phyloP scores from a whole-genome alignment of 2,329 filamentous ascomycete genomes.

The Phialophora tarda region DNA sequence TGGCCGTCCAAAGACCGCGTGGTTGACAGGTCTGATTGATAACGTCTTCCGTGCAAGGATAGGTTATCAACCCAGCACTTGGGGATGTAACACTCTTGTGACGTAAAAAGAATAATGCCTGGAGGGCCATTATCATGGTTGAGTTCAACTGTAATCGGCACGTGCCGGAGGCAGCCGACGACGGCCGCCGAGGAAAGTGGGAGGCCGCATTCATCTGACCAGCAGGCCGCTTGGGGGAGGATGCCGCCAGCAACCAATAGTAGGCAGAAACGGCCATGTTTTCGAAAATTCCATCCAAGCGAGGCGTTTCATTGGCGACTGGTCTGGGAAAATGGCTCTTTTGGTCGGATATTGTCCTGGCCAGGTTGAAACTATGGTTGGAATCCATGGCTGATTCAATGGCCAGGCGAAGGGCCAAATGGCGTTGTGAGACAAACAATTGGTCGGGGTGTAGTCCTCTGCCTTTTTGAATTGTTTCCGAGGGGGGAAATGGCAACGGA shows the following conservation, averaged over 20 bases:
- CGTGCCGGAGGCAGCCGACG: conserved; percentile 30
- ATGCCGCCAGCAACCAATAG: conserved; percentile 27
- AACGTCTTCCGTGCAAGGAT: conserved; percentile 25
- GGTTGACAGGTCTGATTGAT: conserved; percentile 30
- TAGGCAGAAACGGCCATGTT: conserved; percentile 16
- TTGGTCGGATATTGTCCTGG: conserved; percentile 17
- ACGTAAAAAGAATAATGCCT: conserved; percentile 34
- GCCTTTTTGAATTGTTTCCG: conserved; percentile 8
- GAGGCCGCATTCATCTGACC: conserved; percentile 17
- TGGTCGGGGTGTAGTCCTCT: conserved; percentile 19
- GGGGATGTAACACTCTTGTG: conserved; percentile 24
- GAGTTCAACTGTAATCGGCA: conserved; percentile 24
- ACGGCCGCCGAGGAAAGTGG: conserved; percentile 18
- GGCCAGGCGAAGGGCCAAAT: conserved; percentile 11
- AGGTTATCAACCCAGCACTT: conserved; percentile 3
- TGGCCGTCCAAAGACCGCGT: conserved; percentile 13
- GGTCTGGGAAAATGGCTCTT: conserved; percentile 20
- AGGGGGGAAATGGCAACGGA: conserved; percentile 14
- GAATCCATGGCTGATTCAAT: conserved; percentile 25
- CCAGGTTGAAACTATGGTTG: conserved; percentile 7
- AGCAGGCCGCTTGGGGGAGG: neutral
- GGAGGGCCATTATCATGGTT: conserved; percentile 28
- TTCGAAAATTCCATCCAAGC: conserved; percentile 23
- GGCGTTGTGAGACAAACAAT: conserved; percentile 19
- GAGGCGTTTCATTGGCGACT: conserved; percentile 27